Percentiles rank a stretch among this genome's conserved stretches.
Conservation (phyloP, 768 basidiomycete species). For the Pholiota molesta region DNA sequence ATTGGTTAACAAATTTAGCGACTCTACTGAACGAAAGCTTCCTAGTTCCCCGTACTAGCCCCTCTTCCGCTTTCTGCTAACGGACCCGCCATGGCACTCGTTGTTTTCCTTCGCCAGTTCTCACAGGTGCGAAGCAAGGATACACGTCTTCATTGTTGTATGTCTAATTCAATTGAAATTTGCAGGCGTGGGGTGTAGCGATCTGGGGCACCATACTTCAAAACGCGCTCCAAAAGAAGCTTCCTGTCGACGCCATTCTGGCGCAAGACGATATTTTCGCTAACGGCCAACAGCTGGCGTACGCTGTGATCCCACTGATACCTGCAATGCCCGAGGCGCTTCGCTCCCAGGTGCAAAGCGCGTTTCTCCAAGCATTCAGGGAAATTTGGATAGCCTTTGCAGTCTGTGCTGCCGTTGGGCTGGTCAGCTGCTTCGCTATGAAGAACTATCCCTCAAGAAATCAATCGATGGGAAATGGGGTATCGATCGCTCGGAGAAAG, state of each 20-base stretch:
- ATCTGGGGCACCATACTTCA: slow-evolving; percentile 54
- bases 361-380: slow-evolving; percentile 13
- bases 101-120: slow-evolving; percentile 9
- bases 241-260: slow-evolving; percentile 34
- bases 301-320: slow-evolving; percentile 48
- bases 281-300: slow-evolving; percentile 42
- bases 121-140: slow-evolving; percentile 1
- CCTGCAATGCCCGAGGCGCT: slow-evolving; percentile 32
- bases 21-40: background rate
- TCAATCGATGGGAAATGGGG: slow-evolving; percentile 17
- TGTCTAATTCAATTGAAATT: background rate
- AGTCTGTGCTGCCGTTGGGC: slow-evolving; percentile 12
- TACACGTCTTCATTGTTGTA: slow-evolving; percentile 9
- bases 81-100: slow-evolving; percentile 7
- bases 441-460: slow-evolving; percentile 14
- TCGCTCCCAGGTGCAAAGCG: slow-evolving; percentile 5
- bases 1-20: background rate
- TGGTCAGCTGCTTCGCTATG: slow-evolving; percentile 13
- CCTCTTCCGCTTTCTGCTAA: slow-evolving; percentile 7
- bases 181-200: slow-evolving; percentile 41
- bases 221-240: slow-evolving; percentile 44
- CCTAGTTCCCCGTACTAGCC: slow-evolving; percentile 5
- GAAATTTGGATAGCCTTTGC: slow-evolving; percentile 17
- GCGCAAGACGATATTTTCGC: slow-evolving; percentile 26
- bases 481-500: slow-evolving; percentile 14